A percentile compares a stretch with the other conserved stretches of the same genome.
These are phyloP conservation scores for Beta vulgaris DNA, from an alignment of 148 eudicot genomes.

Conservation along the genomic window DNA sequence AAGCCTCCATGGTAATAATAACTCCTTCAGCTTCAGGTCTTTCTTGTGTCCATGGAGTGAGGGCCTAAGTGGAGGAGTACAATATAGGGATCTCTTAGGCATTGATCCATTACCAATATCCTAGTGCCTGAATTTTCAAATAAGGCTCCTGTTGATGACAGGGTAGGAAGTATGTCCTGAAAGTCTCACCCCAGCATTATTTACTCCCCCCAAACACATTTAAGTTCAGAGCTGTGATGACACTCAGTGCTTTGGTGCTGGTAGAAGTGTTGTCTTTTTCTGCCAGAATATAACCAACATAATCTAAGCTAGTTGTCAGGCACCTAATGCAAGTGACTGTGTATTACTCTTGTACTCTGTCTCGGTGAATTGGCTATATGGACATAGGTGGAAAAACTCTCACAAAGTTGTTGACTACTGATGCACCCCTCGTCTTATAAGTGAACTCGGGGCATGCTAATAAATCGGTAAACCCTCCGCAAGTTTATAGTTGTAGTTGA, in stretches of 20 bases:
- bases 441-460: background rate
- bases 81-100: background rate
- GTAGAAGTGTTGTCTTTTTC: background rate
- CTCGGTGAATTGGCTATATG: background rate
- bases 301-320: background rate
- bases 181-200: background rate
- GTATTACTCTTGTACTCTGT: background rate
- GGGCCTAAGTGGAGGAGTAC: background rate
- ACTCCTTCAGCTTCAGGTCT: background rate
- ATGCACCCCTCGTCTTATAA: background rate
- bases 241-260: background rate
- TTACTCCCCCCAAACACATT: background rate
- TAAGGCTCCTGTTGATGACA: background rate
- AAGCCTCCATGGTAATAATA: background rate
- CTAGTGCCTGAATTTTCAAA: background rate
- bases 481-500: background rate
- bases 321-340: background rate
- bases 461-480: background rate
- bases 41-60: background rate
- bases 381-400: background rate
- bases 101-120: background rate
- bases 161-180: background rate
- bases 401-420: background rate
- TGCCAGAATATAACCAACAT: background rate
- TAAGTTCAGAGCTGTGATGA: background rate